A percentile compares a stretch with the other conserved stretches of the same genome.
Conservation (phyloP, 306 rosid genomes). For the Senna tora region DNA sequence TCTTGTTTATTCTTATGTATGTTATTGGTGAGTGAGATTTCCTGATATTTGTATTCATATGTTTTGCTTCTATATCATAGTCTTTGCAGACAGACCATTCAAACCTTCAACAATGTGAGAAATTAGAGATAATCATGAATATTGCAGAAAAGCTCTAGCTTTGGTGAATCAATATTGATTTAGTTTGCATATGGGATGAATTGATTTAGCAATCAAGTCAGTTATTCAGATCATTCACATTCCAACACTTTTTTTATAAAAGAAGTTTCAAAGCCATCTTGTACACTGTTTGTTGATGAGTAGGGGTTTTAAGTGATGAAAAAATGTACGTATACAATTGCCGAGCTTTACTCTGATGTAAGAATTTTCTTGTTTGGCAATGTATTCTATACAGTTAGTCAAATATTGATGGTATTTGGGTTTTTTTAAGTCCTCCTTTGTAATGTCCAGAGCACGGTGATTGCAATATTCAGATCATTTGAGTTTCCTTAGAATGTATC, state of each 20-base stretch:
- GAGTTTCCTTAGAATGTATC: background rate
- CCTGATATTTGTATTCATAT: too few species aligned
- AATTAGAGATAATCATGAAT: conserved; percentile 7
- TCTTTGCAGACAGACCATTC: too few species aligned
- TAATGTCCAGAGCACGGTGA: background rate
- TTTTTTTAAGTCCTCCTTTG: background rate
- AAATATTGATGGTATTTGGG: background rate
- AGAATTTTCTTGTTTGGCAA: background rate
- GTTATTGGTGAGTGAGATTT: background rate
- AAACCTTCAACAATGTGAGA: too few species aligned
- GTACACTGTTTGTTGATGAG: background rate
- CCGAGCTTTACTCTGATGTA: background rate
- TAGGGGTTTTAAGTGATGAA: background rate
- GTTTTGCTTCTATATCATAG: too few species aligned
- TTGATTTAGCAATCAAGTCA: background rate
- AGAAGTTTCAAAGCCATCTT: background rate
- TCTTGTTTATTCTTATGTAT: background rate
- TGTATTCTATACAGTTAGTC: background rate
- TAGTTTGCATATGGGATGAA: background rate
- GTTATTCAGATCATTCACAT: background rate
- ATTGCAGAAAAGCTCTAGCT: conserved; percentile 9
- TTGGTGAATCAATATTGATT: background rate
- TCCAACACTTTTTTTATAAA: background rate
- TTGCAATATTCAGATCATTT: background rate
- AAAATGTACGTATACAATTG: background rate